These are phyloP conservation scores for Fusarium sp. DNA, from an alignment of 2,329 filamentous ascomycete genomes.

Conservation along the genomic window DNA sequence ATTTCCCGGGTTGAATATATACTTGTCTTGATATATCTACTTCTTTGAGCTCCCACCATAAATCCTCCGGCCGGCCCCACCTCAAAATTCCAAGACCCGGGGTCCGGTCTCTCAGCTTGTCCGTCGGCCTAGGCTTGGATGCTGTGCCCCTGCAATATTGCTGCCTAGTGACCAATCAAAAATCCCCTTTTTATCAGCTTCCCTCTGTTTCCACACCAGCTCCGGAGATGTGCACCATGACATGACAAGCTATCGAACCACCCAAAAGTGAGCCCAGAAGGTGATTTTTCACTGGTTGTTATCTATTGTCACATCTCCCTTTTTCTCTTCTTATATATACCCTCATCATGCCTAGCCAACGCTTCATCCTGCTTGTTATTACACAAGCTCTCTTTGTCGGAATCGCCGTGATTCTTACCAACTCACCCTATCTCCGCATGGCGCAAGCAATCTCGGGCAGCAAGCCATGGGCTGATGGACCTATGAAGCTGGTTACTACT, in stretches of 20 bases:
- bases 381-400: slow-evolving; percentile 47
- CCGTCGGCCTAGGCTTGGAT: slow-evolving; percentile 21
- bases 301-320: not conserved
- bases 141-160: slow-evolving; percentile 4
- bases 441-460: slow-evolving; percentile 43
- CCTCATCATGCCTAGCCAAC: slow-evolving; percentile 38
- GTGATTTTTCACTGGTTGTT: slow-evolving; percentile 27
- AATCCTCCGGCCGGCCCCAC: slow-evolving; percentile 33
- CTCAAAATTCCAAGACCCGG: slow-evolving; percentile 28
- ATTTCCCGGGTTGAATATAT: not conserved
- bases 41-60: slow-evolving; percentile 1
- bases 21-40: not conserved
- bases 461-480: slow-evolving; percentile 63
- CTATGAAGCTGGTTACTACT: slow-evolving; percentile 65
- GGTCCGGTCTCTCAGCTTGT: slow-evolving; percentile 25
- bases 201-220: slow-evolving; percentile 22
- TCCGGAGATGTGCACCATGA: slow-evolving; percentile 28
- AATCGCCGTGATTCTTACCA: slow-evolving; percentile 46
- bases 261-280: slow-evolving; percentile 37
- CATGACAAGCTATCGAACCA: slow-evolving; percentile 41
- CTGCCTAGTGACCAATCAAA: slow-evolving; percentile 20
- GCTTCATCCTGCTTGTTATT: slow-evolving; percentile 44
- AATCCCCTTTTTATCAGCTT: slow-evolving; percentile 36
- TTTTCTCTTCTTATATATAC: slow-evolving; percentile 4
- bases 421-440: slow-evolving; percentile 52